phyloP scores from a whole-genome alignment of 176 grass and related monocot genomes.

The Rhipidocladum racemiflorum region DNA sequence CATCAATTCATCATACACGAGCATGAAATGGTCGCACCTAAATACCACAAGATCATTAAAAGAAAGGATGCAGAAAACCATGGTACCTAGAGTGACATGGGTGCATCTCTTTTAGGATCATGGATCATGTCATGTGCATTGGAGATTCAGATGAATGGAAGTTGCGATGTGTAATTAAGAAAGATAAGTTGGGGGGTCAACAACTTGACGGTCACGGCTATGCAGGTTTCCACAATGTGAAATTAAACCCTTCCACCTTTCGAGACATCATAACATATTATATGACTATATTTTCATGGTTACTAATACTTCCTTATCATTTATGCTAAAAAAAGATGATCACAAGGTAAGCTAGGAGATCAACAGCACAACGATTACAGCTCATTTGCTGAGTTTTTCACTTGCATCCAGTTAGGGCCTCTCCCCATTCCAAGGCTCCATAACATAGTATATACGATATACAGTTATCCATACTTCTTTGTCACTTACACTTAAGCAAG shows the following conservation, averaged over 20 bases:
- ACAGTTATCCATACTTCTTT: not conserved
- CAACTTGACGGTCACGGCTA: not conserved
- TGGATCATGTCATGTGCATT: not conserved
- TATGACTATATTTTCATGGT: not conserved
- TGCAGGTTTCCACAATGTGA: not conserved
- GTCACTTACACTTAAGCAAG: constrained; percentile 1
- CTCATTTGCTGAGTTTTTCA: not conserved
- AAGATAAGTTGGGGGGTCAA: not conserved
- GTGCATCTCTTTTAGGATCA: not conserved
- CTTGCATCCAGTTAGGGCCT: not conserved
- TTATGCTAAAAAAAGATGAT: not conserved
- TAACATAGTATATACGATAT: not conserved
- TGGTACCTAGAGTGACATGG: not conserved
- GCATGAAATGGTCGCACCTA: constrained; percentile 1
- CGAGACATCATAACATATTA: not conserved
- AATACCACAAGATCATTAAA: not conserved
- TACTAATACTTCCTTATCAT: not conserved
- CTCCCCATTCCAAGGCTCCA: not conserved
- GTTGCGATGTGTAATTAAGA: not conserved
- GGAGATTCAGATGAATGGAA: not conserved
- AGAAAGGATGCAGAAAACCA: not conserved
- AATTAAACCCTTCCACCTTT: not conserved
- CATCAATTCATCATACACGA: not conserved
- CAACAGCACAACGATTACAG: not conserved
- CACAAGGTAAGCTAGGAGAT: not conserved